Conservation (phyloP, 306 rosid species). For the Sophora flavescens region DNA sequence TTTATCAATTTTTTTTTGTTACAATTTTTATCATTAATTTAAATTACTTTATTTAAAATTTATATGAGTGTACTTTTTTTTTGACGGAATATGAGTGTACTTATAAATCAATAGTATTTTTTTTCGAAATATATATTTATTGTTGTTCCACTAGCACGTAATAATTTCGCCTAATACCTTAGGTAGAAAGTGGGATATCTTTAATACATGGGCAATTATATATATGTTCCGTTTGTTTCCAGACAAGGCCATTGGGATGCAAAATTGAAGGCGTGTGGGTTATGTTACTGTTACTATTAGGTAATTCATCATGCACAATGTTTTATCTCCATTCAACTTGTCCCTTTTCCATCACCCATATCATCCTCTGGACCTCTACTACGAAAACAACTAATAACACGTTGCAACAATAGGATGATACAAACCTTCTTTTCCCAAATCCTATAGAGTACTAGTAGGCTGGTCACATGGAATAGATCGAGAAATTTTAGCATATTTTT, state of each 20-base stretch:
- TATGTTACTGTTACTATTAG: conserved; percentile 49
- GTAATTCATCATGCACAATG: conserved; percentile 51
- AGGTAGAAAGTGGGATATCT: too few relatives aligned
- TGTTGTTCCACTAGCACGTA: too few relatives aligned
- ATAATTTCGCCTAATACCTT: too few relatives aligned
- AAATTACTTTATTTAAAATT: too few relatives aligned
- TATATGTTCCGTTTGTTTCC: conserved; percentile 49
- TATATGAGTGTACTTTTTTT: too few relatives aligned
- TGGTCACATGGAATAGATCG: conserved; percentile 33
- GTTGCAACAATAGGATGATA: conserved; percentile 28
- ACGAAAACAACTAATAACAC: neutral
- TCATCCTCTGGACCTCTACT: neutral
- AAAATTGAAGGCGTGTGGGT: conserved; percentile 49
- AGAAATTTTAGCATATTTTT: neutral
- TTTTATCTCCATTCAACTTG: conserved; percentile 56
- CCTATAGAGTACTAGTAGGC: neutral
- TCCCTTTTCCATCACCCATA: conserved; percentile 45
- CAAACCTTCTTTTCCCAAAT: conserved; percentile 34
- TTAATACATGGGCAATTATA: neutral
- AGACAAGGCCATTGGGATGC: conserved; percentile 62
- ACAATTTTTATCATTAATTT: too few relatives aligned
- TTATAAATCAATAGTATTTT: too few relatives aligned
- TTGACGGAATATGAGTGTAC: too few relatives aligned
- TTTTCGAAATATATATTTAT: too few relatives aligned
- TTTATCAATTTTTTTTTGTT: too few relatives aligned